Conservation (phyloP, 1,284 basidiomycete genomes). For the Fomitopsis pinicola region DNA sequence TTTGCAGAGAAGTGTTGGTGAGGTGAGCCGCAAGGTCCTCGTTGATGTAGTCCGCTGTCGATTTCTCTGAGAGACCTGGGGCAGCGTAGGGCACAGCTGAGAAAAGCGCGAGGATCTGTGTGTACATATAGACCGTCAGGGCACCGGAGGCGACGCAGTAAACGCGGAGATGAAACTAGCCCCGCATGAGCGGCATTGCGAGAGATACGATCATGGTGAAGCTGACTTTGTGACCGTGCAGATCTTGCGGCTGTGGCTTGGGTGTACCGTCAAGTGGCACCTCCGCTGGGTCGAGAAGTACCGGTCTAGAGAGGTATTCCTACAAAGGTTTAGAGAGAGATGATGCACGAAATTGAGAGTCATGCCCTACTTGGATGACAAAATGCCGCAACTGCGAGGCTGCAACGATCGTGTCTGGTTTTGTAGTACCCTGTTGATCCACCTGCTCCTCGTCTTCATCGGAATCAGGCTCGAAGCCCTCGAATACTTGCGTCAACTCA, state of each 20-base stretch:
- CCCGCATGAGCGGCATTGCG: constrained; percentile 11
- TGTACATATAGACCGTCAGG: constrained; percentile 75
- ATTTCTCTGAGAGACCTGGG: constrained; percentile 29
- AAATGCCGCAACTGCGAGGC: constrained; percentile 93
- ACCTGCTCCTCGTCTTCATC: constrained; percentile 32
- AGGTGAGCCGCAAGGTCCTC: constrained; percentile 79
- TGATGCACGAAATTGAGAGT: neutral
- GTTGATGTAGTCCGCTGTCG: constrained; percentile 20
- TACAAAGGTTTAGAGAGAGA: constrained; percentile 26
- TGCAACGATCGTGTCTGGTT: constrained; percentile 53
- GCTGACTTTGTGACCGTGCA: constrained; percentile 66
- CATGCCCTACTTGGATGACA: constrained; percentile 80
- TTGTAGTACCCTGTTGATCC: constrained; percentile 12
- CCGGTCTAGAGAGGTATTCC: constrained; percentile 80
- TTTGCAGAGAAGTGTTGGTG: constrained; percentile 95
- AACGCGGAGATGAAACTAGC: constrained; percentile 88
- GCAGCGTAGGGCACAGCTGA: constrained; percentile 60
- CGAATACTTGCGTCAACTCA: constrained; percentile 74
- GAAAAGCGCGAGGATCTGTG: constrained; percentile 85
- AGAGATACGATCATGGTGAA: constrained; percentile 5
- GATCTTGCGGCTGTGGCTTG: constrained; percentile 21
- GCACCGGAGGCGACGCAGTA: constrained; percentile 89
- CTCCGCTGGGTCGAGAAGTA: constrained; percentile 73
- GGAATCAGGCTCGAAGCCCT: constrained; percentile 72
- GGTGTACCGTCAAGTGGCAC: constrained; percentile 25